phyloP scores from a whole-genome alignment of 2,329 filamentous ascomycete genomes.

The Emergomyces orientalis region DNA sequence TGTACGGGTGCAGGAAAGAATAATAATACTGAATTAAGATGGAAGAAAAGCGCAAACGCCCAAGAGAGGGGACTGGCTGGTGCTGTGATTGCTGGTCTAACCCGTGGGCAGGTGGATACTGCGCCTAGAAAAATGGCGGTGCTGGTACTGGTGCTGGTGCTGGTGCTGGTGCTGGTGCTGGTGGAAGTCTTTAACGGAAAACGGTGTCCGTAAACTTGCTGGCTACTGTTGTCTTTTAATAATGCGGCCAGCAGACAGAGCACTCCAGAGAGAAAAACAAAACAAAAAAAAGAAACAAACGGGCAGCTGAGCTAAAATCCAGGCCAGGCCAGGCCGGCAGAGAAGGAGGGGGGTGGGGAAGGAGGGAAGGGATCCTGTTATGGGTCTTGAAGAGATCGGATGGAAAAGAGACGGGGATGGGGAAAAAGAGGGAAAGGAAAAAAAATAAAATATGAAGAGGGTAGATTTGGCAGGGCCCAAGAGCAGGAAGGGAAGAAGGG shows the following conservation, averaged over 20 bases:
- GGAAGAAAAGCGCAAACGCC: slow-evolving; percentile 17
- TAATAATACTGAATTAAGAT: no score
- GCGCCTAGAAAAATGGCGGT: slow-evolving; percentile 2
- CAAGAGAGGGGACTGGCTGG: slow-evolving; percentile 12
- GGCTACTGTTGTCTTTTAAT: background rate
- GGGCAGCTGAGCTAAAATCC: background rate
- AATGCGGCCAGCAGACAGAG: no score
- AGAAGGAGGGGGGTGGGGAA: background rate
- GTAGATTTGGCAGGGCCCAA: background rate
- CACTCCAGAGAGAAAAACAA: background rate
- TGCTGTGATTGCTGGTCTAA: no score
- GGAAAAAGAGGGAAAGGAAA: slow-evolving; percentile 18
- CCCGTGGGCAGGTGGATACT: no score
- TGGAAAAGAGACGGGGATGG: background rate
- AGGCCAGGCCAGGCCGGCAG: background rate
- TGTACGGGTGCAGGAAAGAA: no score
- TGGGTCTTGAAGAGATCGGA: background rate
- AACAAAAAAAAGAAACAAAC: background rate
- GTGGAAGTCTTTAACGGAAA: no score
- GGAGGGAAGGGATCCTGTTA: no score
- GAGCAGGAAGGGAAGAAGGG: background rate
- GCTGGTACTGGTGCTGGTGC: background rate
- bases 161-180: background rate
- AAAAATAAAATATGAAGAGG: slow-evolving; percentile 12
- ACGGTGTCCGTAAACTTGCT: background rate